Percentiles rank a stretch among this genome's conserved stretches.
Conservation (phyloP, 345 rosid genomes). For the Acer negundo region DNA sequence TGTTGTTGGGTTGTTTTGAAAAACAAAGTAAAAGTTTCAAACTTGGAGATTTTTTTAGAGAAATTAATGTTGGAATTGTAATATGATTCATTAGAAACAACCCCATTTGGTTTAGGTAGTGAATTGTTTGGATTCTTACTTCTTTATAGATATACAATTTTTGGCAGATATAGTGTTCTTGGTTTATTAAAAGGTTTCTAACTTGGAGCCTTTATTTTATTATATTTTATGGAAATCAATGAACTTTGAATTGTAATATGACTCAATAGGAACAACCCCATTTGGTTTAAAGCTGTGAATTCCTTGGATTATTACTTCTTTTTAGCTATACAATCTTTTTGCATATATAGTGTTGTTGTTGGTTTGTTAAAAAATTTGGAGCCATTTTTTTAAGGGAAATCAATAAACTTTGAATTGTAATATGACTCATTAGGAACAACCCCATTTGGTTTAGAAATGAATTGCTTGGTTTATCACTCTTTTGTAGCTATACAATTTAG, state of each 20-base stretch:
- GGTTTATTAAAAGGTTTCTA: not conserved
- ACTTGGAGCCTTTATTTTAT: not conserved
- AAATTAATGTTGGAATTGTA: not conserved
- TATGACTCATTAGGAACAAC: not conserved
- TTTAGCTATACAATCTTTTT: too few species aligned
- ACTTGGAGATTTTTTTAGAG: not conserved
- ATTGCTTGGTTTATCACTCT: not conserved
- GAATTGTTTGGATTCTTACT: not conserved
- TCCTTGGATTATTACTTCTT: not conserved
- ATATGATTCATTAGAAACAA: not conserved
- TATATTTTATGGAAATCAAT: not conserved
- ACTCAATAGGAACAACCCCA: not conserved
- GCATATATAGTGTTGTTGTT: conserved; percentile 1
- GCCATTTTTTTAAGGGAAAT: not conserved
- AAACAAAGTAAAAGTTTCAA: not conserved
- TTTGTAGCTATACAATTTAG: too few species aligned
- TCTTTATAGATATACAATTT: not conserved
- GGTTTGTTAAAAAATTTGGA: not conserved
- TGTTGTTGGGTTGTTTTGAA: too few species aligned
- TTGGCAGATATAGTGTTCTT: conserved; percentile 3
- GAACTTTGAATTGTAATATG: not conserved
- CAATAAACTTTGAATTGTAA: not conserved
- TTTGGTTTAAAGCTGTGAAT: not conserved
- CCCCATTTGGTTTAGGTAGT: not conserved
- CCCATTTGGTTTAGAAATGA: not conserved